Percentiles rank a stretch among this genome's conserved stretches.
These are phyloP conservation scores for Puccinia triticina DNA, from an alignment of 1,284 basidiomycete genomes.

Conservation along the genomic window DNA sequence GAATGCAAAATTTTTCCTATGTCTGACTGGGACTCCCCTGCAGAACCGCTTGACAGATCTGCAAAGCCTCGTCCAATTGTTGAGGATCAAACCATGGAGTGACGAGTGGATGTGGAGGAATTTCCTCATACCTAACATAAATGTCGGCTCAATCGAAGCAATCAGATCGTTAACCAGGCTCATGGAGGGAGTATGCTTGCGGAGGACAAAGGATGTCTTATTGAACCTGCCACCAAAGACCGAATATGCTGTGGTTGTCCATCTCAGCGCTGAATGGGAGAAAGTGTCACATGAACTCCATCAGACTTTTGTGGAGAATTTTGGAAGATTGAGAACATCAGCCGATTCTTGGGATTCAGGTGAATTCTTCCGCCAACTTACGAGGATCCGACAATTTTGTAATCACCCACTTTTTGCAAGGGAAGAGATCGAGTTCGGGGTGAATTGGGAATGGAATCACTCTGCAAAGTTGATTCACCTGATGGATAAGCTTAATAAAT, in stretches of 20 bases:
- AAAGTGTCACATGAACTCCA: too few relatives aligned
- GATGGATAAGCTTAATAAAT: neutral
- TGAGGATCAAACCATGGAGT: neutral
- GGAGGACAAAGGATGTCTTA: too few relatives aligned
- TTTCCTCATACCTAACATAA: neutral
- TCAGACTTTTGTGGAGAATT: neutral
- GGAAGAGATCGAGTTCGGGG: neutral
- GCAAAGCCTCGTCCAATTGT: neutral
- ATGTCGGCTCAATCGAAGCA: too few relatives aligned
- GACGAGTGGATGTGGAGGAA: constrained; percentile 11
- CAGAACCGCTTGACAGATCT: neutral
- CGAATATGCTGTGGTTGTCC: neutral
- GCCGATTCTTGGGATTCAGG: neutral
- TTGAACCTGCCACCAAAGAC: neutral
- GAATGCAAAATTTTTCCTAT: neutral
- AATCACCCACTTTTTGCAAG: neutral
- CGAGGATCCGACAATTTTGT: too few relatives aligned
- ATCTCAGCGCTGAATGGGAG: neutral
- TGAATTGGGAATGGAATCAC: neutral
- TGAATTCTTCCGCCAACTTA: constrained; percentile 7
- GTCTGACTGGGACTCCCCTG: neutral
- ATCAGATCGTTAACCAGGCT: too few relatives aligned
- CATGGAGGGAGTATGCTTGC: too few relatives aligned
- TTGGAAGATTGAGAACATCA: neutral
- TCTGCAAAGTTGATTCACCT: neutral